A percentile compares a stretch with the other conserved stretches of the same genome.
These are phyloP conservation scores for Pyrrhoderma lamaoense DNA, from an alignment of 1,284 basidiomycete genomes.

Conservation along the genomic window DNA sequence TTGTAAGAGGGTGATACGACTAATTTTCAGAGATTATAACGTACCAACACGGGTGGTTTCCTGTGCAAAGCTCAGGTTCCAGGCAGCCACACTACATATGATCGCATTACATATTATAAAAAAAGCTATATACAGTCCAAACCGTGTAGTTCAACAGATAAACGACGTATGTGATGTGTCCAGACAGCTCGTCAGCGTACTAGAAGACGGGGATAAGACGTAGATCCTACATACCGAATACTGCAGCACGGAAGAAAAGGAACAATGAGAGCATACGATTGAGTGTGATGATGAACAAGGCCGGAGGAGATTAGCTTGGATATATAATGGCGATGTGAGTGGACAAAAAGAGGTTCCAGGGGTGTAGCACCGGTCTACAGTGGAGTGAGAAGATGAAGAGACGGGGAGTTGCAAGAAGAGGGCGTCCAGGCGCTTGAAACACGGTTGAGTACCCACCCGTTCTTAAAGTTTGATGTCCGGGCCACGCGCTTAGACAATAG, in stretches of 20 bases:
- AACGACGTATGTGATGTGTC: too few species aligned
- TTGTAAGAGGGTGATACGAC: neutral
- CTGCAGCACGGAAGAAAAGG: slow-evolving; percentile 19
- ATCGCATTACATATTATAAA: slow-evolving; percentile 61
- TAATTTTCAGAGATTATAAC: slow-evolving; percentile 20
- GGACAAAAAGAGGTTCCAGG: slow-evolving; percentile 5
- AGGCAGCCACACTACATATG: slow-evolving; percentile 57
- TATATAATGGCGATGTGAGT: neutral
- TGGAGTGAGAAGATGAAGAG: slow-evolving; percentile 15
- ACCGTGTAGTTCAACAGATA: too few species aligned
- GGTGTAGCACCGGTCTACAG: slow-evolving; percentile 29
- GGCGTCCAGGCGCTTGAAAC: too few species aligned
- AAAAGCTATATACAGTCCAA: slow-evolving; percentile 37
- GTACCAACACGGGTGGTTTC: slow-evolving; percentile 28
- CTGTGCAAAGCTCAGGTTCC: slow-evolving; percentile 53
- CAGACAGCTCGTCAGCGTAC: too few species aligned
- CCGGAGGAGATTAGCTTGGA: neutral
- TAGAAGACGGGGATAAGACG: too few species aligned
- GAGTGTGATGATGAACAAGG: neutral
- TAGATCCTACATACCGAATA: slow-evolving; percentile 34
- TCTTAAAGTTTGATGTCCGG: too few species aligned
- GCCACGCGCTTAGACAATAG: too few species aligned
- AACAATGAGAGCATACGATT: slow-evolving; percentile 29
- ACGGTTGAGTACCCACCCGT: too few species aligned
- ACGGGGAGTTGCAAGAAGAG: neutral